phyloP scores from a whole-genome alignment of 768 basidiomycete genomes.

The Termitomyces sp. region DNA sequence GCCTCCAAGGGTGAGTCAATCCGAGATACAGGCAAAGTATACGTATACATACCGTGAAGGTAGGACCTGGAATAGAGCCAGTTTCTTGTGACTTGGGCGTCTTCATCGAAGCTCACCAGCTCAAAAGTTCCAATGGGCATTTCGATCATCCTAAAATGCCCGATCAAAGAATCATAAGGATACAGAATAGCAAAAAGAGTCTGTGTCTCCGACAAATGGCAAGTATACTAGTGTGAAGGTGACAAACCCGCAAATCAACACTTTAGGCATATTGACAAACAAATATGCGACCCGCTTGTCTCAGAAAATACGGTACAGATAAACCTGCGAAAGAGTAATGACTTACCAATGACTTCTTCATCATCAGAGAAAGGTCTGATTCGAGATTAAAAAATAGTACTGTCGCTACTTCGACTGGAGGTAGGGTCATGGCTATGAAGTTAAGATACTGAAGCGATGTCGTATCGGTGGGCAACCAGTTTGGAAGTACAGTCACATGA shows the following conservation, averaged over 20 bases:
- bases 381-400: conserved; percentile 6
- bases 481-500: conserved; percentile 7
- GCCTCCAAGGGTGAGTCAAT: not conserved
- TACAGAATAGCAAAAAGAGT: conserved; percentile 38
- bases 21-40: not conserved
- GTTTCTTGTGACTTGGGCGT: not conserved
- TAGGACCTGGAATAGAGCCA: conserved; percentile 7
- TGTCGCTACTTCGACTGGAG: conserved; percentile 31
- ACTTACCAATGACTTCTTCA: no score
- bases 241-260: no score
- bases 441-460: not conserved
- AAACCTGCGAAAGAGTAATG: no score
- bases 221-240: conserved; percentile 27
- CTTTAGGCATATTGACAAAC: no score
- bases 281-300: no score
- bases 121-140: conserved; percentile 9
- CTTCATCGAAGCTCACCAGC: conserved; percentile 1
- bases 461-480: not conserved
- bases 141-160: conserved; percentile 35
- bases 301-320: no score
- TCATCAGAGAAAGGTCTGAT: not conserved
- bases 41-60: conserved; percentile 8
- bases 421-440: not conserved
- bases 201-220: conserved; percentile 43
- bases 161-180: conserved; percentile 42